Evolutionary conservation across 768 basidiomycete species (phyloP), one percentile per base, ranked within the genome.

Genomic region (Roridomyces roridus): DNA sequence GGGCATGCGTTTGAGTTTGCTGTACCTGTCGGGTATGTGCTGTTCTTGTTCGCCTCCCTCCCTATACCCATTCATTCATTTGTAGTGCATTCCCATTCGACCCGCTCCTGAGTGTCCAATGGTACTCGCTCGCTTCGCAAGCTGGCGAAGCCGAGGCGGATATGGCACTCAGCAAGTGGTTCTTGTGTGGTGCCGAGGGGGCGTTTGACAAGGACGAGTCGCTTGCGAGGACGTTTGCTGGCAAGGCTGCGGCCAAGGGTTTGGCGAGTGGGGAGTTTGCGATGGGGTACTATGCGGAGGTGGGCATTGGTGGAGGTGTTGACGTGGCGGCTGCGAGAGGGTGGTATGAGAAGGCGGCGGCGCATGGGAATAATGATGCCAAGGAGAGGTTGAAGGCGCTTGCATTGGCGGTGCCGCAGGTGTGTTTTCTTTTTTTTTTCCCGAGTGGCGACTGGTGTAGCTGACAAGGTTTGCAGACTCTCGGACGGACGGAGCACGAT

Each of bases 121-220:
- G 93, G 68, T 98, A 98, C 72, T 80, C 78, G 8, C 77, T 91
- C 12, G 93, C 92, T 0, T 88, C 86, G 53, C 89, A 96, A 72
- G 85, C 89, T 56, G 92, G 92, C 29, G 93, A 97, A 70, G 80
- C 83, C 21, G 95, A 98, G 70, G 96, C 96, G 0, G 94, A 98
- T 68, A 96, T 98, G 94, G 96, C 94, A 3, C 81, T 98, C 49
- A 88, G 86, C 71, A 98, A 97, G 73, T 98, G 96, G 96, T 98
- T 97, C 78, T 75, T 98, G 45, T 96, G 94, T 68, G 96, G 96
- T 1, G 74, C 70, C 5, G 68, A 69, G n/a, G 77, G 83, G 8
- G 74, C 78, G 14, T 95, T 97, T 64, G 91, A 92, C 35, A 94
- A 94, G 72, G 92, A 96, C 69, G 94, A 97, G 68, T 74, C 69